phyloP scores from a whole-genome alignment of 139 green algal species.

The Chlorella sorokiniana region DNA sequence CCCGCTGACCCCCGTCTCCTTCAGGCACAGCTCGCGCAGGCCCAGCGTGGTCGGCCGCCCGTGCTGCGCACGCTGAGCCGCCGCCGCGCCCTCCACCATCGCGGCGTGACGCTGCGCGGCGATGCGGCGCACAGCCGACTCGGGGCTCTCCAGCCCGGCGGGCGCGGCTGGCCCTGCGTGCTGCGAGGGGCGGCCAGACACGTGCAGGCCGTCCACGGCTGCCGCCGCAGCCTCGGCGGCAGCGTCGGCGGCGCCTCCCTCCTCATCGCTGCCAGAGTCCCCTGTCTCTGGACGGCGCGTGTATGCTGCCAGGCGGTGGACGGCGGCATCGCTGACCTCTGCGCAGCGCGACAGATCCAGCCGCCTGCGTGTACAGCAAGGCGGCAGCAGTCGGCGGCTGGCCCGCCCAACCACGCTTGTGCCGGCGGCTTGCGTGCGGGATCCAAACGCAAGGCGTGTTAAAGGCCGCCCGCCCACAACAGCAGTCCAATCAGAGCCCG shows the following conservation, averaged over 20 bases:
- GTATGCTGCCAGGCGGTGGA: neutral
- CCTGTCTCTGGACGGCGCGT: neutral
- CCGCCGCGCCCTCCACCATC: slow-evolving; percentile 1
- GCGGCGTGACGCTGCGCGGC: neutral
- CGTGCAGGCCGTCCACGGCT: slow-evolving; percentile 1
- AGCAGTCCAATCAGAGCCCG: neutral
- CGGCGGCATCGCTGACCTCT: slow-evolving; percentile 1
- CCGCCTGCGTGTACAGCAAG: neutral
- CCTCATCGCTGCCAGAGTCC: neutral
- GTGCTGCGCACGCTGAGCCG: slow-evolving; percentile 1
- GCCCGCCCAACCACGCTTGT: too few species aligned
- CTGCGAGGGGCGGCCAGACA: neutral
- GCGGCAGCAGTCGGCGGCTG: too few species aligned
- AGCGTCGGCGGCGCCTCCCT: neutral
- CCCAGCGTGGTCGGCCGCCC: neutral
- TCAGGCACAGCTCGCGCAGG: slow-evolving; percentile 11
- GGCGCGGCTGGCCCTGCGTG: neutral
- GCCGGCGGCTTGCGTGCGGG: neutral
- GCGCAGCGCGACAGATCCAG: slow-evolving; percentile 17
- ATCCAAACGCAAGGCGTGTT: neutral
- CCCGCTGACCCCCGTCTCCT: slow-evolving; percentile 6
- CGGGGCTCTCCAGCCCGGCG: neutral
- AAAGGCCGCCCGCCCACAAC: neutral
- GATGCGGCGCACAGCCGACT: slow-evolving; percentile 15
- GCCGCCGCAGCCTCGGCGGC: neutral